Evolutionary conservation across 805 yeast species (phyloP), one percentile per base, ranked within the genome.

Genomic region (Hanseniaspora valbyensis): DNA sequence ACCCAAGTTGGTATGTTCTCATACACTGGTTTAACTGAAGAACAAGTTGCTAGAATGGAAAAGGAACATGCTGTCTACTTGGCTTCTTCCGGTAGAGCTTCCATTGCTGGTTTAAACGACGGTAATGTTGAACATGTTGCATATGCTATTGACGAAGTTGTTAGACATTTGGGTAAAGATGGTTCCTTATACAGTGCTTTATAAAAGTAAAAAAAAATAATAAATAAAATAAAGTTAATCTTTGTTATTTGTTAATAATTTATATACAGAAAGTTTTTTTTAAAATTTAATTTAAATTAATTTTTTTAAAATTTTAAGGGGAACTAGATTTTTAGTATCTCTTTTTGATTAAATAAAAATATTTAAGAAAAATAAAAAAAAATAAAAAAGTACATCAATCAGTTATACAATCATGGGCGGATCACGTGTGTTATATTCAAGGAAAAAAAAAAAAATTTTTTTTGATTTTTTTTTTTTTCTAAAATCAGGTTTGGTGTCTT

Each of bases 1-100:
- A 72, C 73, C 56, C 98, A 92, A 72, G 83, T 85, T 55, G 98
- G 98, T 59, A 90, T 90, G 97, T 90, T 90, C 66, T 87, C 95
- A 32, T 90, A 81, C 70, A 90, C 97, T 28, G 98, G 96, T 1
- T 74, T 90, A 59, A 68, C 75, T 5, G 70, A 82, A 26, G 81
- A 76, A 29, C 90, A 86, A 78, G 95, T 83, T 50, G 75, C 73
- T 46, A 74, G 83, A 57, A 73, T 89, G 54, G 95, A 86, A 60
- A 63, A 74, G 52, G 76, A 81, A 58, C 95, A 81, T 65, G 95
- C 81, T 29, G 80, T 90, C 42, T 90, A 90, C 65, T 65, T 89
- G 65, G 85, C 85, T 19, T 64, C 78, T 41, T 77, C 83, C 50
- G 97, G 97, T 44, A 78, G 97, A 65, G 90, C 94, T 44, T 83